Conservation (phyloP, 2,329 filamentous ascomycete species). For the Westerdykella aurantiaca region DNA sequence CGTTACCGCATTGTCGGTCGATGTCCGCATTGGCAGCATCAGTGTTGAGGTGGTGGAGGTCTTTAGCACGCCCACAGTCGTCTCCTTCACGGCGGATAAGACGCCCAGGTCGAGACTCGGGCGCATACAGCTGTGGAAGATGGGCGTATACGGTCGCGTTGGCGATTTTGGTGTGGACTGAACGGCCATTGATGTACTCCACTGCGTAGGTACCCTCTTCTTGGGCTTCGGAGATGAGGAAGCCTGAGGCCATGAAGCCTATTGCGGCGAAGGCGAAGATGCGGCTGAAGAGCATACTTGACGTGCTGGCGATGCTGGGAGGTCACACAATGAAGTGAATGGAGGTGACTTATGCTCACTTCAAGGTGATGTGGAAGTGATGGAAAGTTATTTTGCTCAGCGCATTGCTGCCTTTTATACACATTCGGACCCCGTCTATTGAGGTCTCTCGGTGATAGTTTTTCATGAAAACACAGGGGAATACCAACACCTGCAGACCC, state of each 20-base stretch:
- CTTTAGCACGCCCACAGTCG: too few species aligned
- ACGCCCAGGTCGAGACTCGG: background rate
- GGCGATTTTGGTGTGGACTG: background rate
- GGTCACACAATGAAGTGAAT: background rate
- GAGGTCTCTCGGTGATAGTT: too few species aligned
- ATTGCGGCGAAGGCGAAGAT: background rate
- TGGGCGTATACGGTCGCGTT: conserved; percentile 1
- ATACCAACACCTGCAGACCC: too few species aligned
- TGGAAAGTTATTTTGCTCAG: background rate
- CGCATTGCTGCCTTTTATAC: too few species aligned
- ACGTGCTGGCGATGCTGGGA: background rate
- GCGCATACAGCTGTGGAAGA: background rate
- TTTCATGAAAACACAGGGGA: too few species aligned
- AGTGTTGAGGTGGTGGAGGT: too few species aligned
- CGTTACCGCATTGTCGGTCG: too few species aligned
- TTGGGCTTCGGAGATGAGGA: conserved; percentile 4
- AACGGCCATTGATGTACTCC: conserved; percentile 1
- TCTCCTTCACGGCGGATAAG: too few species aligned
- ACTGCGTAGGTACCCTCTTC: conserved; percentile 1
- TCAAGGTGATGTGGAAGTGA: background rate
- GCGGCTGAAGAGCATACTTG: background rate
- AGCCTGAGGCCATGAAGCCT: background rate
- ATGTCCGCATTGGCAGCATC: too few species aligned
- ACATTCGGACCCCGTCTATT: too few species aligned
- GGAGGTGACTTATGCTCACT: background rate